Percentiles rank a stretch among this genome's conserved stretches.
phyloP scores from a whole-genome alignment of 306 rosid species.

The Casuarina glauca region DNA sequence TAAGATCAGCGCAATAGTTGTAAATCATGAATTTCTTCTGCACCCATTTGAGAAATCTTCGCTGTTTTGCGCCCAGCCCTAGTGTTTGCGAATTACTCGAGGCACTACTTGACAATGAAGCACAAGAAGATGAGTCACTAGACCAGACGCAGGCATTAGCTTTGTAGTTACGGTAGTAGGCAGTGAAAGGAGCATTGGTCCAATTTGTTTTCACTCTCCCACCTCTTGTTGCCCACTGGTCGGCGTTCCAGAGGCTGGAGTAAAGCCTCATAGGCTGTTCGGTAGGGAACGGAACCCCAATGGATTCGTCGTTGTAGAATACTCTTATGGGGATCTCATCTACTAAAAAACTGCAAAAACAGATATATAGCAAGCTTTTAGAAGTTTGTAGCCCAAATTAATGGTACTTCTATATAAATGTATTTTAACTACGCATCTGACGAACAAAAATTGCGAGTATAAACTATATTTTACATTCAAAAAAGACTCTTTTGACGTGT shows the following conservation, averaged over 20 bases:
- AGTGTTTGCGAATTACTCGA: slow-evolving; percentile 18
- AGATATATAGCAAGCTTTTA: not conserved
- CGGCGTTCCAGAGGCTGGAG: slow-evolving; percentile 41
- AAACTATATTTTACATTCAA: no score
- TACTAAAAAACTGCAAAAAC: slow-evolving; percentile 25
- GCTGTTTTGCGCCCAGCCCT: slow-evolving; percentile 24
- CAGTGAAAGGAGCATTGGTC: slow-evolving; percentile 47
- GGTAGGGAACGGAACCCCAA: slow-evolving; percentile 32
- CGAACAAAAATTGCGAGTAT: no score
- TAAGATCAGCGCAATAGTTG: slow-evolving; percentile 31
- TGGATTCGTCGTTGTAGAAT: slow-evolving; percentile 31
- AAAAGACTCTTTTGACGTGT: no score
- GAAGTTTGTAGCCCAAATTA: not conserved
- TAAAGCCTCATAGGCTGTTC: slow-evolving; percentile 38
- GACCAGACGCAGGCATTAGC: slow-evolving; percentile 26
- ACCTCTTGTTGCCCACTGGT: slow-evolving; percentile 44
- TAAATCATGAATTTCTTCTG: slow-evolving; percentile 32
- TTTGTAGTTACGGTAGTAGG: slow-evolving; percentile 29
- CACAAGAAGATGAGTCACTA: not conserved
- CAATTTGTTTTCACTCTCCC: slow-evolving; percentile 38
- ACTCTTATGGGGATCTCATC: slow-evolving; percentile 37
- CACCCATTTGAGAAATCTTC: slow-evolving; percentile 35
- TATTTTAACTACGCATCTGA: no score
- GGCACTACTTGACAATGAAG: not conserved
- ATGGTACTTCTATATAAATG: not conserved